phyloP scores from a whole-genome alignment of 1,284 basidiomycete genomes.

The Heliocybe sulcata region DNA sequence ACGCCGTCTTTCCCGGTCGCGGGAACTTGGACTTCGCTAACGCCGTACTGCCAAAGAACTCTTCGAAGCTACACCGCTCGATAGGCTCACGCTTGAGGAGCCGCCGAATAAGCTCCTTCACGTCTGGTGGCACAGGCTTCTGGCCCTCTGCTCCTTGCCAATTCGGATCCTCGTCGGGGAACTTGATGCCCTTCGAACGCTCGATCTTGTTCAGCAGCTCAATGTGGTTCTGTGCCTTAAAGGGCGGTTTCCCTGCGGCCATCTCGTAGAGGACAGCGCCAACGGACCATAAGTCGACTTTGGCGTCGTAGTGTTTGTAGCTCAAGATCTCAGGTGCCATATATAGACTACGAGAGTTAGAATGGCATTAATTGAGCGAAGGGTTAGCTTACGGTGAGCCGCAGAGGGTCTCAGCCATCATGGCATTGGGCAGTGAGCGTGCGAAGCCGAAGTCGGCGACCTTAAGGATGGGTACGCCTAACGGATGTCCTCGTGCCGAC shows the following conservation, averaged over 20 bases:
- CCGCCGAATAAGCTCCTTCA: conserved; percentile 83
- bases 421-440: conserved; percentile 82
- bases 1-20: conserved; percentile 26
- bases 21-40: conserved; percentile 78
- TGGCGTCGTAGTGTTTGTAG: conserved; percentile 97
- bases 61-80: conserved; percentile 86
- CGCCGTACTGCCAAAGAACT: conserved; percentile 84
- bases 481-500: conserved; percentile 78
- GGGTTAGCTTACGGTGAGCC: conserved; percentile 78
- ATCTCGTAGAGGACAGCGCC: conserved; percentile 97
- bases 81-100: conserved; percentile 81
- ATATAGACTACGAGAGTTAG: conserved; percentile 59
- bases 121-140: conserved; percentile 67
- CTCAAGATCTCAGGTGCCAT: conserved; percentile 99
- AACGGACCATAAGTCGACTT: conserved; percentile 97
- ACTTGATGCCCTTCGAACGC: conserved; percentile 77
- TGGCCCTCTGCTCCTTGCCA: conserved; percentile 35
- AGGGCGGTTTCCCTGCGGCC: conserved; percentile 87
- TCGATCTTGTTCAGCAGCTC: conserved; percentile 95
- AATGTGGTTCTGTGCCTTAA: no score
- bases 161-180: conserved; percentile 85
- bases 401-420: conserved; percentile 96
- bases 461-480: conserved; percentile 91
- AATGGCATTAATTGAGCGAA: background rate
- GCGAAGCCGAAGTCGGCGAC: conserved; percentile 99